Conservation (phyloP, 2,329 filamentous ascomycete species). For the Penicillium sp. region DNA sequence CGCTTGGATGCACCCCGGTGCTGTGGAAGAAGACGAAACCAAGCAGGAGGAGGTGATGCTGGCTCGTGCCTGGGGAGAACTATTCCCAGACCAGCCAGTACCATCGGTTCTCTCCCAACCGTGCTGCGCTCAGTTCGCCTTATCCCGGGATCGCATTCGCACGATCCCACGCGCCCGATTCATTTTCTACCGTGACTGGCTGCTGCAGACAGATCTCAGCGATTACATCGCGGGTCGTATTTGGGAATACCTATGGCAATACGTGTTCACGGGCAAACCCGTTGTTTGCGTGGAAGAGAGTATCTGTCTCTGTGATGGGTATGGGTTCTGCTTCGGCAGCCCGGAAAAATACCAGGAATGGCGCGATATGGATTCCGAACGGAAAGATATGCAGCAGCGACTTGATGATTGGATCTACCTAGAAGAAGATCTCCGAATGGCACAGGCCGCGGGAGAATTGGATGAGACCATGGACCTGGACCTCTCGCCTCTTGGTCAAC, state of each 20-base stretch:
- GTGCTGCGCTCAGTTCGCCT: constrained; percentile 69
- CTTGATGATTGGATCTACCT: constrained; percentile 25
- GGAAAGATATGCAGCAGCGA: constrained; percentile 17
- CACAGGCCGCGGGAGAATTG: constrained; percentile 11
- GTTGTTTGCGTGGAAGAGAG: constrained; percentile 57
- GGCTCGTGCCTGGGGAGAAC: constrained; percentile 54
- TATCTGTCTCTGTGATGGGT: constrained; percentile 69
- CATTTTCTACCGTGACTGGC: constrained; percentile 65
- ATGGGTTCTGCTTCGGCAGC: constrained; percentile 58
- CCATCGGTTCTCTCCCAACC: constrained; percentile 63
- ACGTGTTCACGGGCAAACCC: constrained; percentile 61
- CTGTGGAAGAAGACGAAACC: constrained; percentile 45
- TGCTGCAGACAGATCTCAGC: constrained; percentile 61
- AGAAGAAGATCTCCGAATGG: constrained; percentile 13
- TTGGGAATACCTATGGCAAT: constrained; percentile 70
- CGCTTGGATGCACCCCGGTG: constrained; percentile 61
- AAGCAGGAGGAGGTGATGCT: constrained; percentile 57
- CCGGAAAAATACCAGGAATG: constrained; percentile 23
- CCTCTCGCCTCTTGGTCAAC: constrained; percentile 13
- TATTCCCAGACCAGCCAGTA: constrained; percentile 53
- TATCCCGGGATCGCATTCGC: constrained; percentile 63
- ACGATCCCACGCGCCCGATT: constrained; percentile 60
- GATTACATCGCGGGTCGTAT: constrained; percentile 65
- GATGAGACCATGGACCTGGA: constrained; percentile 21
- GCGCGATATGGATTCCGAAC: constrained; percentile 13